Evolutionary conservation across 2,329 filamentous ascomycete species (phyloP), one percentile per base, ranked within the genome.

Genomic region (Drechslera avenae): DNA sequence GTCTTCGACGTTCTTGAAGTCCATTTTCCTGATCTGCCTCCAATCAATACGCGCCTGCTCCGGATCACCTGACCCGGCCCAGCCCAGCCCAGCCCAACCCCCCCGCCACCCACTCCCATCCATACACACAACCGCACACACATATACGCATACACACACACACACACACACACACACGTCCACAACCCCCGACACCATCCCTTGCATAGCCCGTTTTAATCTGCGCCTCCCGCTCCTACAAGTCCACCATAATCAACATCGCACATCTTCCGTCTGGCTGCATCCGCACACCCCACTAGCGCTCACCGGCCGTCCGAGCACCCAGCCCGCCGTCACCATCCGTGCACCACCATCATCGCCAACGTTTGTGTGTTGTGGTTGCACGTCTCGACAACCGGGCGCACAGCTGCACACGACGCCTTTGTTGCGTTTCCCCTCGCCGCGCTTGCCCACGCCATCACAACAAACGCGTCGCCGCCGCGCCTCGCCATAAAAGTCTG

Each of bases 31-130:
- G 62, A 64, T 61, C 65, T 63, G 64, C 64, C 61, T 65, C 67
- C 67, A 67, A 69, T 68, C 66, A 66, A 57, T 60, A 62, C 60
- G 57, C 60, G 58, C 58, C 63, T 62, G 56, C 66, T 65, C 67
- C 65, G 60, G 52, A 67, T 58, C 35, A 46, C 31, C 42, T 56
- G 36, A 32, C 52, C 56, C 21, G 9, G 46, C 50, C 49, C 59
- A 61, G 7, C 63, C 44, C 51, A 30, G 45, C 52, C 53, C 45
- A n/a, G 6, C 4, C 3, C 26, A 28, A 28, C 52, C 40, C n/a
- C n/a, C n/a, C n/a, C n/a, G n/a, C n/a, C n/a, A n/a, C n/a, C n/a
- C n/a, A n/a, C n/a, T n/a, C n/a, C n/a, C n/a, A n/a, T n/a, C n/a
- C n/a, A n/a, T n/a, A n/a, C n/a, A n/a, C n/a, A n/a, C n/a, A n/a